Base-by-base conservation (phyloP, 2,329 filamentous ascomycete species). In the Penicillium crustosum region DNA sequence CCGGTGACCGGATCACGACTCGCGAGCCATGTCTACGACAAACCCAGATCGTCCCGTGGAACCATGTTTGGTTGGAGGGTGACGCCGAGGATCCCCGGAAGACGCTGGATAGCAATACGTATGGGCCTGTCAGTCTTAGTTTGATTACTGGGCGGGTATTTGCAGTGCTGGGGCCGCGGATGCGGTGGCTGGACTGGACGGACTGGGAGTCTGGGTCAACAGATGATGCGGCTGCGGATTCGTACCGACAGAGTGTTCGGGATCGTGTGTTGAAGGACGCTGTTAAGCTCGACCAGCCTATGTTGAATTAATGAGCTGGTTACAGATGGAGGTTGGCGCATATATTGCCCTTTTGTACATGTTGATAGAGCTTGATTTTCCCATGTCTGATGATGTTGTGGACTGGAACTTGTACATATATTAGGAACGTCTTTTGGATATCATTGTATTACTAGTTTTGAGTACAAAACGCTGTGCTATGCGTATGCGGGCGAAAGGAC, bases 61-160 rank as follows among this genome's bases (percentile, higher is more conserved):
- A 91, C 19, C 93, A 97, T 78, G 82, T 97, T 29, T 99, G 94
- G 94, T 86, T 99, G 1, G 93, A 97, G 73, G 94, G 94, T 1
- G 94, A 99, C 71, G 91, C 89, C 13, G 69, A 67, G 29, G 83
- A 84, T 67, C 83, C 85, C 66, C 82, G 83, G 50, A 84, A 84
- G 67, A 91, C 86, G 55, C 74, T 87, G 59, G 94, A 99, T 77
- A 96, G 92, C 75, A 96, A 96, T 75, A 86, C 86, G 13, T 97
- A 95, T 74, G 94, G 94, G 1, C 91, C 94, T 6, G 86, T 95
- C 48, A 89, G 89, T 25, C 85, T 85, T 62, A 85, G 84, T 54
- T 73, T 97, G 62, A 83, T 97, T 36, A 86, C 87, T 38, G 93
- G 93, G 0, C 86, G 82, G 67, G 86, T 93, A 21, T 85, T 87